A percentile compares a stretch with the other conserved stretches of the same genome.
phyloP scores from a whole-genome alignment of 75 land plant species.

The Picea sitchensis region DNA sequence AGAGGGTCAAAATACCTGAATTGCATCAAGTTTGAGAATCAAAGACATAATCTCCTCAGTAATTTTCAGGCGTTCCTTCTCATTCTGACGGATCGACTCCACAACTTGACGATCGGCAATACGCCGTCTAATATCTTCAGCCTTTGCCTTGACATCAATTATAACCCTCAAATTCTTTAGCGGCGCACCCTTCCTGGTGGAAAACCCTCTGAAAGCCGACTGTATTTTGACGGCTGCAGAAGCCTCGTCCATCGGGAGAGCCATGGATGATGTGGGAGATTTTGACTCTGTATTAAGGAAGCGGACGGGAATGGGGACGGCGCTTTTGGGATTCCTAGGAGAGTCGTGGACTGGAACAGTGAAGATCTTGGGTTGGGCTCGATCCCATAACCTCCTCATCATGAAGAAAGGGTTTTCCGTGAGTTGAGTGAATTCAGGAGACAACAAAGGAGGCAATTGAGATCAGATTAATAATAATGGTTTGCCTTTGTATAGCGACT shows the following conservation, averaged over 20 bases:
- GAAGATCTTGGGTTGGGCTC: too few species aligned
- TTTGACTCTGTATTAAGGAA: too few species aligned
- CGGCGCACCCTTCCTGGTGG: conserved; percentile 14
- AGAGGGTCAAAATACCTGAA: conserved; percentile 13
- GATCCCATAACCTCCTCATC: too few species aligned
- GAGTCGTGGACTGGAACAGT: too few species aligned
- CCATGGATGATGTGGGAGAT: too few species aligned
- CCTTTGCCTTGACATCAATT: neutral
- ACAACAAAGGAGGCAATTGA: too few species aligned
- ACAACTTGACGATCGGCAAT: neutral
- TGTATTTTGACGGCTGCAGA: conserved; percentile 25
- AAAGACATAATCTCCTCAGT: conserved; percentile 24
- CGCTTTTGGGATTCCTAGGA: too few species aligned
- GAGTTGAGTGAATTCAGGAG: too few species aligned
- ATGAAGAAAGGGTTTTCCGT: too few species aligned
- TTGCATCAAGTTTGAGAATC: conserved; percentile 23
- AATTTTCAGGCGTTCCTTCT: conserved; percentile 16
- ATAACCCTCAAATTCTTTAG: conserved; percentile 21
- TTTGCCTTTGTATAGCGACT: too few species aligned
- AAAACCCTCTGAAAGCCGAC: conserved; percentile 19
- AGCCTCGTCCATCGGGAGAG: neutral
- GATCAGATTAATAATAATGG: too few species aligned
- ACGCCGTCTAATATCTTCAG: conserved; percentile 5
- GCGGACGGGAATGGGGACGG: too few species aligned
- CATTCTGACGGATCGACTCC: conserved; percentile 16